phyloP scores from a whole-genome alignment of 176 grass and related monocot species.

The Lolium rigidum region DNA sequence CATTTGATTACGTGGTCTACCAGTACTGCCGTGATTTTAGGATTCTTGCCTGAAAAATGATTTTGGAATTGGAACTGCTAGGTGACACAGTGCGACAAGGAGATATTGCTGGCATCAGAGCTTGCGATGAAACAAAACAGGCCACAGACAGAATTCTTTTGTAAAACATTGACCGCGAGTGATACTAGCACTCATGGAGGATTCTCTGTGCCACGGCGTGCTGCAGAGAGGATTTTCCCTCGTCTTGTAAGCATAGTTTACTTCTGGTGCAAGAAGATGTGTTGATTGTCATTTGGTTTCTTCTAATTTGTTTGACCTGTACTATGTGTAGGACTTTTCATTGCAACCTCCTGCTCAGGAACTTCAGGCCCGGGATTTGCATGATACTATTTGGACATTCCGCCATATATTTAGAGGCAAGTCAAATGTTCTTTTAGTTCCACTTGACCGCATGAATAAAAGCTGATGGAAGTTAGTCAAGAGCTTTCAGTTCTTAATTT shows the following conservation, averaged over 20 bases:
- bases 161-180: conserved; percentile 86
- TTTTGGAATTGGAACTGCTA: conserved; percentile 44
- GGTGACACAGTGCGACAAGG: conserved; percentile 64
- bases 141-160: conserved; percentile 74
- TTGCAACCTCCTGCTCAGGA: conserved; percentile 81
- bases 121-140: conserved; percentile 64
- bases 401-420: conserved; percentile 81
- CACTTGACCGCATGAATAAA: background rate
- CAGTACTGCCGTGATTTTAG: conserved; percentile 33
- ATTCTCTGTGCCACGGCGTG: conserved; percentile 78
- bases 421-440: conserved; percentile 15
- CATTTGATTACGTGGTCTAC: conserved; percentile 28
- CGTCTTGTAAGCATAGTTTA: conserved; percentile 60
- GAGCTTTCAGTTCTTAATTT: background rate
- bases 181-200: conserved; percentile 92
- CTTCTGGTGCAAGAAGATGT: background rate
- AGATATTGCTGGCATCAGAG: conserved; percentile 63
- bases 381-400: conserved; percentile 73
- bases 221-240: conserved; percentile 76
- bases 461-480: conserved; percentile 34
- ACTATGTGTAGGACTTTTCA: conserved; percentile 62
- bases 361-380: conserved; percentile 73
- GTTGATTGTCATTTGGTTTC: conserved; percentile 8
- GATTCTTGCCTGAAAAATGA: conserved; percentile 4
- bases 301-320: conserved; percentile 24